A percentile compares a stretch with the other conserved stretches of the same genome.
Evolutionary conservation across 2,329 filamentous ascomycete genomes (phyloP).

Genomic region (Neophaeococcomyces mojaviensis): DNA sequence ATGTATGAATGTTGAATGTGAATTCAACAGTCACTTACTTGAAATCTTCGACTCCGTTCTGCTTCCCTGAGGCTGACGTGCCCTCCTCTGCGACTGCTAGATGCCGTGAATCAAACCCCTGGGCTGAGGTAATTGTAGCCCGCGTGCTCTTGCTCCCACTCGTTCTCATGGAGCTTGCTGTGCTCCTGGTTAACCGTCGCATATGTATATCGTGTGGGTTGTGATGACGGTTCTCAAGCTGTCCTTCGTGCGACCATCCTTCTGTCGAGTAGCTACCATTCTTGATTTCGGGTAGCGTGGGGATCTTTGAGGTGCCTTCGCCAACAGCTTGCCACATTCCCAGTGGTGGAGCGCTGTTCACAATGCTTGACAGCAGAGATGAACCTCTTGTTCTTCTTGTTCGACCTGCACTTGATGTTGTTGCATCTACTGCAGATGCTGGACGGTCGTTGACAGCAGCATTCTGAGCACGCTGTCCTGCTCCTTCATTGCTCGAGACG

Average conservation of each 20-base stretch:
- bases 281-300: constrained; percentile 27
- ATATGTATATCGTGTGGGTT: constrained; percentile 26
- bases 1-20: neutral
- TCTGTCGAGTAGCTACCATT: constrained; percentile 25
- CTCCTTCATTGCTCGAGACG: constrained; percentile 3
- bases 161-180: constrained; percentile 21
- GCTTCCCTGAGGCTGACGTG: constrained; percentile 2
- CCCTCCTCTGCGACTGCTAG: constrained; percentile 16
- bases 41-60: neutral
- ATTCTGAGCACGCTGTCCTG: constrained; percentile 4
- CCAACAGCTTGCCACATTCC: constrained; percentile 30
- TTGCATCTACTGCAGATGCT: neutral
- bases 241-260: constrained; percentile 29
- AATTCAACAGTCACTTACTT: neutral
- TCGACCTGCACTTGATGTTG: constrained; percentile 2
- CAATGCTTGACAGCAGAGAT: constrained; percentile 21
- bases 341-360: constrained; percentile 27
- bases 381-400: constrained; percentile 15
- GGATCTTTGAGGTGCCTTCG: constrained; percentile 26
- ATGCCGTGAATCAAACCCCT: neutral
- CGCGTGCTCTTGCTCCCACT: constrained; percentile 17
- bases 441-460: constrained; percentile 4
- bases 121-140: constrained; percentile 1
- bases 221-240: constrained; percentile 25
- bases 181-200: constrained; percentile 19